Conservation (phyloP, 2,329 filamentous ascomycete species). For the Talaromyces sp. region DNA sequence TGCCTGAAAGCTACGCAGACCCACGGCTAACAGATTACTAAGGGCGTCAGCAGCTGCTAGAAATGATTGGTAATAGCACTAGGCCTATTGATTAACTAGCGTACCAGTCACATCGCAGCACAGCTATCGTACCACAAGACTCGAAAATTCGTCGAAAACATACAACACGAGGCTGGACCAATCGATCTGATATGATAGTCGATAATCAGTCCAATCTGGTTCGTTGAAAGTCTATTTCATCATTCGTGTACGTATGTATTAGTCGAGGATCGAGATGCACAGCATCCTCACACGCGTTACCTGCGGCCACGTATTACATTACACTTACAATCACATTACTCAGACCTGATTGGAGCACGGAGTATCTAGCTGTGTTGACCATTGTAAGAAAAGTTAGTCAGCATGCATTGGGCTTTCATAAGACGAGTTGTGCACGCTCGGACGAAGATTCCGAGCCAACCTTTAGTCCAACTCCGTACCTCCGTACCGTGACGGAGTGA, state of each 20-base stretch:
- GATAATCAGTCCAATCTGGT: background rate
- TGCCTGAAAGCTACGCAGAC: constrained; percentile 1
- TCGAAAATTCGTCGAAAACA: background rate
- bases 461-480: background rate
- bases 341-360: too few relatives aligned
- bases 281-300: background rate
- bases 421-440: background rate
- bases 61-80: background rate
- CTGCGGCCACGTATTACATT: background rate
- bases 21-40: background rate
- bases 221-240: background rate
- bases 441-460: constrained; percentile 5
- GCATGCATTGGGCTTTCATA: background rate
- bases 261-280: background rate
- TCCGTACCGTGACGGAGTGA: background rate
- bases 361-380: background rate
- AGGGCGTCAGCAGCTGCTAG: background rate
- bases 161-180: background rate
- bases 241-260: background rate
- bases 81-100: background rate
- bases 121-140: background rate
- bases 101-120: background rate
- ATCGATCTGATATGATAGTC: background rate
- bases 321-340: background rate
- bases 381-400: background rate